Evolutionary conservation across 2,329 filamentous ascomycete genomes (phyloP).

Genomic region (Fusarium algeriense): DNA sequence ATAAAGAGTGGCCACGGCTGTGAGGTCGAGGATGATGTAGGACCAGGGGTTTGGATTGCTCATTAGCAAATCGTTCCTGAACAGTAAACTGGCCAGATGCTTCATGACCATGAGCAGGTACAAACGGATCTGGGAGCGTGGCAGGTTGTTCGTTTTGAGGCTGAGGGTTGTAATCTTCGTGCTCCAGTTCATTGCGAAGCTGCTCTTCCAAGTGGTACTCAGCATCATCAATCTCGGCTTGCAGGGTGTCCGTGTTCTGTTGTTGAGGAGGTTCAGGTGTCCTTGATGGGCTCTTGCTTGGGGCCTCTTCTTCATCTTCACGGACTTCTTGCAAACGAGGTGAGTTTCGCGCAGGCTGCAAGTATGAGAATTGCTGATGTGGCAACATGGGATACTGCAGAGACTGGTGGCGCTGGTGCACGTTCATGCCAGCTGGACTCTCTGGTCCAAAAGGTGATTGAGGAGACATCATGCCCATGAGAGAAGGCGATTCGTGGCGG

Average conservation of each 20-base stretch:
- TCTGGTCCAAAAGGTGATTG: slow-evolving; percentile 72
- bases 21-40: slow-evolving; percentile 81
- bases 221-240: slow-evolving; percentile 86
- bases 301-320: slow-evolving; percentile 77
- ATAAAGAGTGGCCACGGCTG: slow-evolving; percentile 77
- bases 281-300: slow-evolving; percentile 64
- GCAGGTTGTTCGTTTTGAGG: slow-evolving; percentile 52
- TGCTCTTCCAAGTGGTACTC: slow-evolving; percentile 88
- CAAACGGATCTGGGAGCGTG: slow-evolving; percentile 41
- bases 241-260: slow-evolving; percentile 75
- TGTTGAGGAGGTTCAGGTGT: slow-evolving; percentile 63
- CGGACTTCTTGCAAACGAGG: slow-evolving; percentile 77
- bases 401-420: slow-evolving; percentile 70
- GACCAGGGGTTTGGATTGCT: slow-evolving; percentile 66
- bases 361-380: slow-evolving; percentile 67
- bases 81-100: slow-evolving; percentile 63
- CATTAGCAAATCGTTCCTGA: slow-evolving; percentile 65
- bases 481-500: slow-evolving; percentile 73
- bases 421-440: slow-evolving; percentile 57
- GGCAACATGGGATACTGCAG: slow-evolving; percentile 69
- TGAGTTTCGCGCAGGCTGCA: slow-evolving; percentile 67
- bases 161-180: slow-evolving; percentile 80
- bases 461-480: slow-evolving; percentile 70
- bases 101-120: slow-evolving; percentile 56
- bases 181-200: slow-evolving; percentile 81